Conservation (phyloP, 257 asterid species). For the Agastache rugosa region DNA sequence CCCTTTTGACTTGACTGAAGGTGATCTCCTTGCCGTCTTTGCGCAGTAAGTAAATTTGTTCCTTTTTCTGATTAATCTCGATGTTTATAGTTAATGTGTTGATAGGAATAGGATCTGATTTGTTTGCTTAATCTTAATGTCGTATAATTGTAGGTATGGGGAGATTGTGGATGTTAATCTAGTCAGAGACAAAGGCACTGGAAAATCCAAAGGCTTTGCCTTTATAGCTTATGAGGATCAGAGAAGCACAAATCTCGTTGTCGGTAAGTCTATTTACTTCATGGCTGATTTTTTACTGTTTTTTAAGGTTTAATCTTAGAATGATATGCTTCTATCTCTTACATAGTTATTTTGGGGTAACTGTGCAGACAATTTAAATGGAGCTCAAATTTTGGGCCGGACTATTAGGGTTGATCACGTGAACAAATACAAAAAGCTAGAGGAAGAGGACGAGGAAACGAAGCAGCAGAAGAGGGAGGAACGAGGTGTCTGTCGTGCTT, state of each 20-base stretch:
- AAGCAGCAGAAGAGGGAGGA: constrained; percentile 88
- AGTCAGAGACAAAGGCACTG: constrained; percentile 87
- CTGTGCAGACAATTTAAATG: constrained; percentile 79
- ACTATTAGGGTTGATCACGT: constrained; percentile 87
- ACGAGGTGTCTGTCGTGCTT: constrained; percentile 94
- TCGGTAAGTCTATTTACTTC: constrained; percentile 60
- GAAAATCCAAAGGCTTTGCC: constrained; percentile 95
- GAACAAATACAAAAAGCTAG: constrained; percentile 72
- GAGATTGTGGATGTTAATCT: constrained; percentile 92
- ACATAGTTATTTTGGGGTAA: constrained; percentile 13
- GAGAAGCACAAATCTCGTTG: constrained; percentile 92
- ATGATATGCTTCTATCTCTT: neutral
- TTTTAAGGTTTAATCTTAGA: neutral
- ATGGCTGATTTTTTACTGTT: neutral
- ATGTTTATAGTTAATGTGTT: neutral
- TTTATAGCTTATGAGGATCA: constrained; percentile 97
- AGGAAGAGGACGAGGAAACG: constrained; percentile 97
- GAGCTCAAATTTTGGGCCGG: constrained; percentile 85
- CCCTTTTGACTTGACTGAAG: constrained; percentile 94
- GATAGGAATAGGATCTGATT: constrained; percentile 5
- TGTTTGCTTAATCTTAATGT: constrained; percentile 16
- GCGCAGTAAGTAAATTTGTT: constrained; percentile 66
- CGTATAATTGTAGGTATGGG: constrained; percentile 65
- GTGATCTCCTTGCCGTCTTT: constrained; percentile 90
- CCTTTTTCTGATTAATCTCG: neutral